These are phyloP conservation scores for Pholiota microspora DNA, from an alignment of 768 basidiomycete genomes.

Conservation along the genomic window DNA sequence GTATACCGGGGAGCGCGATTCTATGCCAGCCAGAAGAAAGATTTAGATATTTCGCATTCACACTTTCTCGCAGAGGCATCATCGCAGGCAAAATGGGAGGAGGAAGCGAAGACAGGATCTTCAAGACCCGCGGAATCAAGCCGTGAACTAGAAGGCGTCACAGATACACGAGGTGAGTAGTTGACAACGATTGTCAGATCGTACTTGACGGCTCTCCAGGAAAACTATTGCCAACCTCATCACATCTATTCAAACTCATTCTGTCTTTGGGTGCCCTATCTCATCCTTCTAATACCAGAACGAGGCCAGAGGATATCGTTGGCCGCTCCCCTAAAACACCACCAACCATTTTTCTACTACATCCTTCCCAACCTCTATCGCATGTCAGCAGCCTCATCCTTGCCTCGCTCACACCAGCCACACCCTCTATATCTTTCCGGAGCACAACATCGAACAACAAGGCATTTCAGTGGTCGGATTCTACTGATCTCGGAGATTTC, in stretches of 20 bases:
- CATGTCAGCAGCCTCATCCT: conserved; percentile 59
- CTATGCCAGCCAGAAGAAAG: neutral
- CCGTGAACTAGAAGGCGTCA: conserved; percentile 27
- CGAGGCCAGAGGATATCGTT: conserved; percentile 3
- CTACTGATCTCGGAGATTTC: conserved; percentile 66
- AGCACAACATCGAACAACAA: conserved; percentile 30
- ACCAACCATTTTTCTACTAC: conserved; percentile 60
- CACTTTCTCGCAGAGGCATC: conserved; percentile 43
- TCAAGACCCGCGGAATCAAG: conserved; percentile 6
- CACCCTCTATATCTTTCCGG: conserved; percentile 42
- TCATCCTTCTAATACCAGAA: conserved; percentile 13
- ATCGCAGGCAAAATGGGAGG: conserved; percentile 31
- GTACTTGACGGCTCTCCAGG: too few relatives aligned
- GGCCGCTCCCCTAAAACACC: conserved; percentile 11
- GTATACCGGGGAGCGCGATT: neutral
- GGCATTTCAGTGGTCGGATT: conserved; percentile 57
- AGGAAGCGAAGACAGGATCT: conserved; percentile 9
- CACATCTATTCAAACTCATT: conserved; percentile 66
- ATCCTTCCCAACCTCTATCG: conserved; percentile 67
- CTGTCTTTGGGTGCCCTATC: conserved; percentile 42
- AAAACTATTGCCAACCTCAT: conserved; percentile 58
- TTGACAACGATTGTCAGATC: too few relatives aligned
- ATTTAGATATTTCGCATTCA: conserved; percentile 39
- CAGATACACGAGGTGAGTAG: conserved; percentile 33
- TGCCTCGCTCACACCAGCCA: conserved; percentile 36